phyloP scores from a whole-genome alignment of 2,329 filamentous ascomycete species.

The Ophiobolus disseminans region DNA sequence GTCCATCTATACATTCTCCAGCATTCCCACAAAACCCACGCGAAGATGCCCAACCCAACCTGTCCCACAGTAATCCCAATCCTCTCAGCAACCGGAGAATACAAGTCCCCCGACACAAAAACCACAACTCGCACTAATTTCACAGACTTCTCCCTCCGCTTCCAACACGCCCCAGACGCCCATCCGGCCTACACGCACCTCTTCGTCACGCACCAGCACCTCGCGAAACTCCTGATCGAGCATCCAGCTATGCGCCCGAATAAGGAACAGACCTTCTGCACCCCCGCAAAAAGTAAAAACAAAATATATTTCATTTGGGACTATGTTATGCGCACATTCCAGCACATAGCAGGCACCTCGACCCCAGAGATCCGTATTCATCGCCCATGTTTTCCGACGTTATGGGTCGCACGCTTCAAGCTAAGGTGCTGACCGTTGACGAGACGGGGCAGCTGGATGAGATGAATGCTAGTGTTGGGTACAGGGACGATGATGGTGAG shows the following conservation, averaged over 20 bases:
- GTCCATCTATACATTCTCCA: too few relatives aligned
- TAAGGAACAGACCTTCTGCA: constrained; percentile 14
- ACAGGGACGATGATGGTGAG: constrained; percentile 12
- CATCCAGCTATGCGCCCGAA: constrained; percentile 22
- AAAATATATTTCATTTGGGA: constrained; percentile 24
- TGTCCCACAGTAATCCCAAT: constrained; percentile 7
- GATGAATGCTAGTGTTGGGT: constrained; percentile 10
- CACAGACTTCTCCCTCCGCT: constrained; percentile 18
- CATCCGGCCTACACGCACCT: constrained; percentile 10
- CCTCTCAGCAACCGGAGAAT: constrained; percentile 1
- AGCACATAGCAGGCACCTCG: constrained; percentile 7
- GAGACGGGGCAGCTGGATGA: constrained; percentile 10
- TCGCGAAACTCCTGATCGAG: constrained; percentile 11
- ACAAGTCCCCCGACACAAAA: constrained; percentile 3
- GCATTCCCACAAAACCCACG: too few relatives aligned
- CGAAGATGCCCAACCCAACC: constrained; percentile 2
- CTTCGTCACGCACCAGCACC: constrained; percentile 14
- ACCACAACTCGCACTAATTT: constrained; percentile 18
- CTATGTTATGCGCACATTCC: constrained; percentile 19
- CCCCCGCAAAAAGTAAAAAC: constrained; percentile 18
- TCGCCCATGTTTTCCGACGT: constrained; percentile 8
- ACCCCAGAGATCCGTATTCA: constrained; percentile 3
- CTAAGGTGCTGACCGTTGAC: constrained; percentile 9
- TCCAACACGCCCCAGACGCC: constrained; percentile 9
- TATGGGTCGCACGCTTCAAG: background rate